Evolutionary conservation across 2,329 filamentous ascomycete species (phyloP).

Genomic region (Westerdykella aurantiaca): DNA sequence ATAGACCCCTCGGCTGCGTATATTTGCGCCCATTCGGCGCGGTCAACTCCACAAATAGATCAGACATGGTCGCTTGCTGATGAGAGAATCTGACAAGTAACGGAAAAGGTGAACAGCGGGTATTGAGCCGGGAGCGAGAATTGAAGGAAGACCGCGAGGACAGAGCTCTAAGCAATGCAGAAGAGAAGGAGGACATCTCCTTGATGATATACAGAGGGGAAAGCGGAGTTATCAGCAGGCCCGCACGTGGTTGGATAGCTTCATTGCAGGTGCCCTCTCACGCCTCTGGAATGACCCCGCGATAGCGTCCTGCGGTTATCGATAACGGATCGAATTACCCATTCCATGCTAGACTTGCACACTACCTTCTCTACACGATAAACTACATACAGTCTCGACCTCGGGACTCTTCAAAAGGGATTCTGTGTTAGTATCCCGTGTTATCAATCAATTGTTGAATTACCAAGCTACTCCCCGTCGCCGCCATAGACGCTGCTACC

Average conservation of each 20-base stretch:
- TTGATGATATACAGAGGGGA: conserved; percentile 11
- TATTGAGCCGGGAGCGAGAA: conserved; percentile 5
- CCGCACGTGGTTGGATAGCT: background rate
- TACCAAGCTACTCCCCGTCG: no score
- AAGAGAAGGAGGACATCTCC: conserved; percentile 21
- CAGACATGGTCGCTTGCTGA: conserved; percentile 37
- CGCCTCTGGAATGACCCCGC: conserved; percentile 2
- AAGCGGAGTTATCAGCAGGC: conserved; percentile 16
- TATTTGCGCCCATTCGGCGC: conserved; percentile 72
- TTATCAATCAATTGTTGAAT: no score
- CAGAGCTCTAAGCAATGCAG: conserved; percentile 14
- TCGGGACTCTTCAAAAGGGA: no score
- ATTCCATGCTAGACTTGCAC: background rate
- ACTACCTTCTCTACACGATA: background rate
- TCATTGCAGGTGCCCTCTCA: background rate
- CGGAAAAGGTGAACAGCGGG: conserved; percentile 3
- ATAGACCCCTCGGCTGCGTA: conserved; percentile 67
- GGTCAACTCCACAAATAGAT: conserved; percentile 55
- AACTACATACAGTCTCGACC: no score
- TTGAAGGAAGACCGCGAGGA: conserved; percentile 2
- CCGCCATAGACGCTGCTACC: no score
- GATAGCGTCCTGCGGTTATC: background rate
- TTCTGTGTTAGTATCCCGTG: no score
- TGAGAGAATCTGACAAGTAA: conserved; percentile 13
- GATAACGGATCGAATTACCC: conserved; percentile 2